These are phyloP conservation scores for Coprinellus micaceus DNA, from an alignment of 768 basidiomycete genomes.

Conservation along the genomic window DNA sequence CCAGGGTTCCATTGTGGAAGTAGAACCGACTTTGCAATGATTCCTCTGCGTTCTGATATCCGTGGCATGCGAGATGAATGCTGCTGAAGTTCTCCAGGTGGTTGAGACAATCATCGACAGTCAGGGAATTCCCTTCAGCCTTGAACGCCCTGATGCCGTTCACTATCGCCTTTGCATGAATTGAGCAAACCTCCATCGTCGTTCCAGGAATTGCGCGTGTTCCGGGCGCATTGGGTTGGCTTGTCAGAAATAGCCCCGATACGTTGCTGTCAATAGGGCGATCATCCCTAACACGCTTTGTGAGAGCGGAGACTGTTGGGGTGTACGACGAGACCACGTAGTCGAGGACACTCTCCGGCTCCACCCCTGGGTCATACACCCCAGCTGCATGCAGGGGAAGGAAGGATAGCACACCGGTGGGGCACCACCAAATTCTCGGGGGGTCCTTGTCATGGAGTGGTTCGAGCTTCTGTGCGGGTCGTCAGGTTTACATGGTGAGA, in stretches of 20 bases:
- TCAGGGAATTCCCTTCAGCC: conserved; percentile 13
- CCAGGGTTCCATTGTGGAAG: not conserved
- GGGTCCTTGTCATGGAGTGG: not conserved
- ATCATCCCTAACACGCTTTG: not conserved
- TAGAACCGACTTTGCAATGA: conserved; percentile 10
- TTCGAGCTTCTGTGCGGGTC: not conserved
- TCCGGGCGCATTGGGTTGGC: not conserved
- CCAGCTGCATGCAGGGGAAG: conserved; percentile 8
- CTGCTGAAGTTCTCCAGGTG: conserved; percentile 14
- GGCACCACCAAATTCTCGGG: not conserved
- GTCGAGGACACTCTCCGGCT: not conserved
- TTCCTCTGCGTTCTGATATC: conserved; percentile 20
- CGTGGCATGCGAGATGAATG: conserved; percentile 34
- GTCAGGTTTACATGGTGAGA: not conserved
- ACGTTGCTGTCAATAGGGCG: not conserved
- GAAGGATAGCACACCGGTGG: conserved; percentile 2
- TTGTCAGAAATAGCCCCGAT: not conserved
- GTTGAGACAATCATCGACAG: conserved; percentile 6
- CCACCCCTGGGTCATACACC: not conserved
- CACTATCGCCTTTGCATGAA: not conserved
- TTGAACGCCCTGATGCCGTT: conserved; percentile 12
- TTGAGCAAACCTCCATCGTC: not conserved
- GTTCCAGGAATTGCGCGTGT: conserved; percentile 8
- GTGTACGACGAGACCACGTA: conserved; percentile 7
- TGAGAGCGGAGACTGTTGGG: conserved; percentile 1